These are phyloP conservation scores for Berkeleyomyces rouxiae DNA, from an alignment of 2,329 filamentous ascomycete genomes.

Conservation along the genomic window DNA sequence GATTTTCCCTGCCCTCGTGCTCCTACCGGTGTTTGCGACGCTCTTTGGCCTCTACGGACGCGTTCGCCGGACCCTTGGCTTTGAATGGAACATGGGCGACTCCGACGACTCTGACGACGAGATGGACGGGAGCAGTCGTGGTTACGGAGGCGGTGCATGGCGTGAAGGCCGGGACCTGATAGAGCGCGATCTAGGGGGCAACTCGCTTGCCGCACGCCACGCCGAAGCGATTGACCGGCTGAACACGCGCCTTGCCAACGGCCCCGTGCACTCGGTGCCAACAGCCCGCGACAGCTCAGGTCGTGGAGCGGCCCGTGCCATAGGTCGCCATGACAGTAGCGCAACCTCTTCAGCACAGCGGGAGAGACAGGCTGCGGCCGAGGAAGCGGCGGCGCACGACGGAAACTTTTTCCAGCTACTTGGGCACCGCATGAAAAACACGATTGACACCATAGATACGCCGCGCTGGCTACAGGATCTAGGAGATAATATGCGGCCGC, in stretches of 20 bases:
- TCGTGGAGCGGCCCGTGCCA: slow-evolving; percentile 19
- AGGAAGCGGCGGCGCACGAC: slow-evolving; percentile 48
- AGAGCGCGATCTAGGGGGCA: slow-evolving; percentile 62
- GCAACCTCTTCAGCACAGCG: slow-evolving; percentile 19
- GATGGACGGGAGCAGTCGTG: slow-evolving; percentile 51
- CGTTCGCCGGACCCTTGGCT: slow-evolving; percentile 60
- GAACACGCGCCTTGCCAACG: slow-evolving; percentile 19
- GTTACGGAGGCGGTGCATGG: slow-evolving; percentile 72
- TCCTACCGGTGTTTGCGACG: slow-evolving; percentile 71
- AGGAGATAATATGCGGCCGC: slow-evolving; percentile 36
- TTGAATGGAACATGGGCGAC: slow-evolving; percentile 58
- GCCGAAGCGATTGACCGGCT: slow-evolving; percentile 22
- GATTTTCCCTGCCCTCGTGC: slow-evolving; percentile 74
- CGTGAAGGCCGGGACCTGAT: slow-evolving; percentile 83
- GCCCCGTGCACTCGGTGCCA: slow-evolving; percentile 33
- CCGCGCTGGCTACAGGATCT: slow-evolving; percentile 71
- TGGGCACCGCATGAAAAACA: slow-evolving; percentile 77
- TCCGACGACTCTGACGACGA: slow-evolving; percentile 46
- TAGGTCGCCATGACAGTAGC: slow-evolving; percentile 15
- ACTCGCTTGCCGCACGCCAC: slow-evolving; percentile 34
- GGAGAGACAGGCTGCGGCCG: slow-evolving; percentile 4
- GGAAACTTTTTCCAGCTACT: slow-evolving; percentile 75
- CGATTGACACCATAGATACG: slow-evolving; percentile 64
- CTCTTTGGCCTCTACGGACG: slow-evolving; percentile 80
- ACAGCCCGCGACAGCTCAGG: slow-evolving; percentile 16